Evolutionary conservation across 441 rosid genomes (phyloP), one percentile per base, ranked within the genome.

Genomic region (Pelargonium fulgidum): DNA sequence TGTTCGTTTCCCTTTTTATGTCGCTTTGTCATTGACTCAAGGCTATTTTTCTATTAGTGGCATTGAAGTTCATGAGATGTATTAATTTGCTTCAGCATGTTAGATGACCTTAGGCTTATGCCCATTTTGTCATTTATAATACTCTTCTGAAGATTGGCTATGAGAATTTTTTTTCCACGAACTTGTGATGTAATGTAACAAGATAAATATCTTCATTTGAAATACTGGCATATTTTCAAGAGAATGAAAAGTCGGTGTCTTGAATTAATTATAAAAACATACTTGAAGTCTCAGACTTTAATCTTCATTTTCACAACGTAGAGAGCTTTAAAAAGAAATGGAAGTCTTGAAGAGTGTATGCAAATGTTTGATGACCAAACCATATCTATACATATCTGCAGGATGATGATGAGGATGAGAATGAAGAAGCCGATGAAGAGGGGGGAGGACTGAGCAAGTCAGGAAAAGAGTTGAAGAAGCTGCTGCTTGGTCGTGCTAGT

Each of bases 381-480:
- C 74, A 42, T 67, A 62, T 36, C 4, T 50, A n/a, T 50, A 12
- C 58, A 50, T 50, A 50, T n/a, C 19, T 14, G 58, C 58, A 50
- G 58, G 58, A 50, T 50, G 56, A 48, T 48, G 56, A 48, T 2
- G 56, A 48, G 56, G 56, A 48, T 48, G 56, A 48, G 56, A 48
- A 48, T 48, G 56, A 48, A 48, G 56, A 48, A 70, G 64, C 68
- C 20, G 94, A 88, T 75, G 96, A 90, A 70, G 96, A 87, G 76
- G 95, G 84, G 17, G 58, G 58, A 50, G 58, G 58, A 50, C 58
- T 50, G 58, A 93, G 99, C 80, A 85, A 85, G 73, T 91, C 99
- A 71, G 99, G 99, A 39, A 91, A 89, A 78, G 99, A 93, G 82
- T 77, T 93, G 77, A 87, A 93, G 90, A 50, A 50, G 58, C 58